These are phyloP conservation scores for Cardamine resedifolia DNA, from an alignment of 345 rosid genomes.

Conservation along the genomic window DNA sequence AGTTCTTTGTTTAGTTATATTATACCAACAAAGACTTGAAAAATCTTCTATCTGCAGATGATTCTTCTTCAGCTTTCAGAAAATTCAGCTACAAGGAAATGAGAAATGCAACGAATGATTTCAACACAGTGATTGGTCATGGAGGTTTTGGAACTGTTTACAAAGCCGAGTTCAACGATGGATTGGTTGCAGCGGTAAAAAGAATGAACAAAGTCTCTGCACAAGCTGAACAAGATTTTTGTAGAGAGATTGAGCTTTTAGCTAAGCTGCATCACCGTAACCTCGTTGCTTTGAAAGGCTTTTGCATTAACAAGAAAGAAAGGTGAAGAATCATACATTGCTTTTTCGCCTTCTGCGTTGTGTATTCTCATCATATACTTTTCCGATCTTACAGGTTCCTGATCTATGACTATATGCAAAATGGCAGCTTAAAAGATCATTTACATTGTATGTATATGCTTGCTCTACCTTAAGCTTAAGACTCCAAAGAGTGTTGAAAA, in stretches of 20 bases:
- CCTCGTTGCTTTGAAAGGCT: slow-evolving; percentile 85
- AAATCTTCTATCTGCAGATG: slow-evolving; percentile 47
- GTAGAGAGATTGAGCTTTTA: slow-evolving; percentile 89
- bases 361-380: neutral
- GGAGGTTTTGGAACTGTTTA: slow-evolving; percentile 95
- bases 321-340: slow-evolving; percentile 51
- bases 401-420: slow-evolving; percentile 82
- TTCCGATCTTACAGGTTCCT: slow-evolving; percentile 59
- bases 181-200: slow-evolving; percentile 65
- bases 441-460: slow-evolving; percentile 65
- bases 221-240: slow-evolving; percentile 78
- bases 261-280: slow-evolving; percentile 95
- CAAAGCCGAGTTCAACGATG: slow-evolving; percentile 72
- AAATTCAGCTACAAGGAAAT: slow-evolving; percentile 80
- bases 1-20: neutral
- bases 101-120: slow-evolving; percentile 70
- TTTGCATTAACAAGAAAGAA: slow-evolving; percentile 67
- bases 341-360: neutral
- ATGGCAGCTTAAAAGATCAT: slow-evolving; percentile 86
- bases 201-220: slow-evolving; percentile 67
- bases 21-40: neutral
- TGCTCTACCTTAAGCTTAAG: slow-evolving; percentile 39
- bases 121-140: slow-evolving; percentile 61
- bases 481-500: neutral
- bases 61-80: slow-evolving; percentile 59